Evolutionary conservation across 768 basidiomycete species (phyloP).

Genomic region (Macrolepiota albuminosa): DNA sequence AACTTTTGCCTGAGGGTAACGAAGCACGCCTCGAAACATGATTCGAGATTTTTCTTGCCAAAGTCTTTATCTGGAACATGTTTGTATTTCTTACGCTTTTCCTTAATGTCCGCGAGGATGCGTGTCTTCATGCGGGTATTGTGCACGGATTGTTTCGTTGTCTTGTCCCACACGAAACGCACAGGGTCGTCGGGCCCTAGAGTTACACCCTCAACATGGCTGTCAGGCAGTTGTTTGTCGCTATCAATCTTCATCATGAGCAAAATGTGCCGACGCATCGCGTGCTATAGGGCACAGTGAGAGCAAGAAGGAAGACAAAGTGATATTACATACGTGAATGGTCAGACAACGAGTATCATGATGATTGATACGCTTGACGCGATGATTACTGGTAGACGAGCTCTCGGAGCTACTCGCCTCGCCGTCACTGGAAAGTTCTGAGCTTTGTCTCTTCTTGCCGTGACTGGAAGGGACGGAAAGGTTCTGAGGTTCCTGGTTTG

Average conservation of each 20-base stretch:
- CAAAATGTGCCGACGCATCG: slow-evolving; percentile 64
- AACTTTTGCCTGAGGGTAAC: slow-evolving; percentile 67
- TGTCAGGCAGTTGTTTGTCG: slow-evolving; percentile 58
- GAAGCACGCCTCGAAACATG: slow-evolving; percentile 67
- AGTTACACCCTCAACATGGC: slow-evolving; percentile 49
- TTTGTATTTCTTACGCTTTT: slow-evolving; percentile 51
- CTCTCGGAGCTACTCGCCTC: slow-evolving; percentile 31
- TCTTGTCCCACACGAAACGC: slow-evolving; percentile 79
- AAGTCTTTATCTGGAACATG: slow-evolving; percentile 67
- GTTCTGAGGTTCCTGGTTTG: slow-evolving; percentile 13
- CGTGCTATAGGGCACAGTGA: slow-evolving; percentile 41
- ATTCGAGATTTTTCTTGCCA: slow-evolving; percentile 52
- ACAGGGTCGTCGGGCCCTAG: slow-evolving; percentile 48
- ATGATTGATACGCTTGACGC: slow-evolving; percentile 46
- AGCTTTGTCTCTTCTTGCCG: slow-evolving; percentile 25
- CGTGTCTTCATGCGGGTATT: slow-evolving; percentile 69
- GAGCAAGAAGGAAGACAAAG: background rate
- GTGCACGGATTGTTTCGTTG: slow-evolving; percentile 68
- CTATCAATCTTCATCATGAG: slow-evolving; percentile 50
- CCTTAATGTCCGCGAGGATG: slow-evolving; percentile 54
- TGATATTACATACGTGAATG: slow-evolving; percentile 46
- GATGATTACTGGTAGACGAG: slow-evolving; percentile 26
- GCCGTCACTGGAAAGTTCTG: slow-evolving; percentile 31
- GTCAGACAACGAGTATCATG: slow-evolving; percentile 65
- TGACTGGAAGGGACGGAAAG: slow-evolving; percentile 7